phyloP scores from a whole-genome alignment of 2,329 filamentous ascomycete genomes.

The Nemania abortiva region DNA sequence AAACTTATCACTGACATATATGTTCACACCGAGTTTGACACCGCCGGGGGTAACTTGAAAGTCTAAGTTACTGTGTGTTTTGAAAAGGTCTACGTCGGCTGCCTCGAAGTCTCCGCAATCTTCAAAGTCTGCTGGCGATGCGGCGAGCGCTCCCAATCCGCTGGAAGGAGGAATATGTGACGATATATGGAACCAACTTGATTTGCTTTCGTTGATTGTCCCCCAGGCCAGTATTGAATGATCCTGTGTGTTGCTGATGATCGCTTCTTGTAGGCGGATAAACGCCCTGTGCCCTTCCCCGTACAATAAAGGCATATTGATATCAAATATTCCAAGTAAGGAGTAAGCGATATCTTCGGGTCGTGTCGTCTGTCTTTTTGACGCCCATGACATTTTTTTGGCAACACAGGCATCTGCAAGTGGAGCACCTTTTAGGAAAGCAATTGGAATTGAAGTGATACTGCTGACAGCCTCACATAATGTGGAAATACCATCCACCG shows the following conservation, averaged over 20 bases:
- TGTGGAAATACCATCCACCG: no score
- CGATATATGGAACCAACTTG: no score
- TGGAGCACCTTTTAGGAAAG: neutral
- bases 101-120: neutral
- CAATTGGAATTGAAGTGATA: conserved; percentile 1
- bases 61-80: neutral
- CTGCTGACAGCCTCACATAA: conserved; percentile 7
- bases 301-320: conserved; percentile 35
- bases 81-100: neutral
- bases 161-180: no score
- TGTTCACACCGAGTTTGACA: neutral
- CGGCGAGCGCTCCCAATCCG: neutral
- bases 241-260: conserved; percentile 9
- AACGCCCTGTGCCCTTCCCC: conserved; percentile 23
- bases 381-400: conserved; percentile 7
- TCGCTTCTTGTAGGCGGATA: conserved; percentile 31
- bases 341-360: neutral
- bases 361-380: neutral
- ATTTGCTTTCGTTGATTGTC: no score
- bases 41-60: neutral
- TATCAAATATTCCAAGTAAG: conserved; percentile 28
- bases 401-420: conserved; percentile 1
- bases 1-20: neutral
- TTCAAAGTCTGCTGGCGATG: conserved; percentile 1
- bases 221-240: conserved; percentile 7